These are phyloP conservation scores for Umbelopsis vinacea DNA, from an alignment of 192 early-diverging fungal species.

Conservation along the genomic window DNA sequence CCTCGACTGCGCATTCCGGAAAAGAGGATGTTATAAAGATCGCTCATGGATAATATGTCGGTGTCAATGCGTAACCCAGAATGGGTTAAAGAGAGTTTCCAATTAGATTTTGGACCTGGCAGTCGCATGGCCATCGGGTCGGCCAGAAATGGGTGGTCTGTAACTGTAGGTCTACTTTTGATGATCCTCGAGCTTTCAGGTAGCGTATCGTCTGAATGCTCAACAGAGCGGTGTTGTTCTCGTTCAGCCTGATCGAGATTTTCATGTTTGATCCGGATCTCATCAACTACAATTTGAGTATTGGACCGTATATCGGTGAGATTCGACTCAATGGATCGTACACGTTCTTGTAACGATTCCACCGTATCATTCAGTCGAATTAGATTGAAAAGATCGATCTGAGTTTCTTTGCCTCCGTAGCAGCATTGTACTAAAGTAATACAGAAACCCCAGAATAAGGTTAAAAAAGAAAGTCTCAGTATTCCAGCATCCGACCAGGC, in stretches of 20 bases:
- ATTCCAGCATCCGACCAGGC: background rate
- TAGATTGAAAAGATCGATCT: slow-evolving; percentile 34
- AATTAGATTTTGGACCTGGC: background rate
- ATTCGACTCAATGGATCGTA: slow-evolving; percentile 20
- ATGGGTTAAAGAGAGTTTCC: slow-evolving; percentile 31
- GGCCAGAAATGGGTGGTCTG: background rate
- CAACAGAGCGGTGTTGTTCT: background rate
- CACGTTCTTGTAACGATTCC: slow-evolving; percentile 24
- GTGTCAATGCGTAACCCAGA: slow-evolving; percentile 35
- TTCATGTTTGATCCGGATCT: slow-evolving; percentile 18
- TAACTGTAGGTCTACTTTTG: background rate
- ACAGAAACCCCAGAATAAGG: background rate
- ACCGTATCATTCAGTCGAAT: slow-evolving; percentile 32
- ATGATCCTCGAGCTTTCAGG: background rate
- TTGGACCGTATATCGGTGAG: slow-evolving; percentile 26
- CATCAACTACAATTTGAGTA: slow-evolving; percentile 29
- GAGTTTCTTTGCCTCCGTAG: slow-evolving; percentile 37
- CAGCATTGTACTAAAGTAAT: slow-evolving; percentile 32
- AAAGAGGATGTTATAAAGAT: slow-evolving; percentile 35
- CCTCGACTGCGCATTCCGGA: slow-evolving; percentile 9
- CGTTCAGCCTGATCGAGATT: background rate
- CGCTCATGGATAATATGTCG: slow-evolving; percentile 33
- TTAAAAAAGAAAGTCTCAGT: background rate
- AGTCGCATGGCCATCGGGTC: slow-evolving; percentile 2
- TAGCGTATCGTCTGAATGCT: background rate